phyloP scores from a whole-genome alignment of 495 filamentous ascomycete genomes.

The Penicillium fimorum region DNA sequence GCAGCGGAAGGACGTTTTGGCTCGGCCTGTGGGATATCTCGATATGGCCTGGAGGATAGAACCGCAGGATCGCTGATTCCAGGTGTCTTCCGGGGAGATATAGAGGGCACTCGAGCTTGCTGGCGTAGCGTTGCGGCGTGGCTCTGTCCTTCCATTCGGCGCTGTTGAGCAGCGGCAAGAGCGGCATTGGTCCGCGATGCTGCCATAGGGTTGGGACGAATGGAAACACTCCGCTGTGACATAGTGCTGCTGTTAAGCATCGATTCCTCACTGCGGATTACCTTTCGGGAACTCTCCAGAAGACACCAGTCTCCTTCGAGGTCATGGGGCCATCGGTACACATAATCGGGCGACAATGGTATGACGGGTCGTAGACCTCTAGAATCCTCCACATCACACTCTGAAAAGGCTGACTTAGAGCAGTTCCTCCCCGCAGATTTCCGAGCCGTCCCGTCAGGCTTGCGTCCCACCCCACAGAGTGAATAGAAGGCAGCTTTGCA shows the following conservation, averaged over 20 bases:
- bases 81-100: constrained; percentile 32
- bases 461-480: constrained; percentile 51
- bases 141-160: constrained; percentile 42
- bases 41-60: constrained; percentile 14
- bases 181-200: constrained; percentile 42
- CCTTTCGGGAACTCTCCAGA: constrained; percentile 29
- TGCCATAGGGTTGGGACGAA: constrained; percentile 27
- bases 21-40: constrained; percentile 23
- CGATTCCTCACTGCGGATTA: constrained; percentile 29
- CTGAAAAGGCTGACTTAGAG: constrained; percentile 62
- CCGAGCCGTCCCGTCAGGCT: constrained; percentile 43
- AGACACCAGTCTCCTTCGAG: constrained; percentile 45
- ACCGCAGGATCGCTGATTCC: constrained; percentile 29
- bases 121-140: constrained; percentile 51
- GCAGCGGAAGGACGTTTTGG: constrained; percentile 1
- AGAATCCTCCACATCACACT: constrained; percentile 69
- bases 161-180: constrained; percentile 43
- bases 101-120: constrained; percentile 36
- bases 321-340: constrained; percentile 56
- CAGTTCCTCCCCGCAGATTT: constrained; percentile 42
- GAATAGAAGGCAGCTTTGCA: constrained; percentile 48
- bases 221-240: constrained; percentile 32
- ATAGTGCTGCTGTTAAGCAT: constrained; percentile 33
- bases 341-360: constrained; percentile 63
- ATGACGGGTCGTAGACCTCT: constrained; percentile 66